These are phyloP conservation scores for Hypoxylon sp. DNA, from an alignment of 2,329 filamentous ascomycete species.

Conservation along the genomic window DNA sequence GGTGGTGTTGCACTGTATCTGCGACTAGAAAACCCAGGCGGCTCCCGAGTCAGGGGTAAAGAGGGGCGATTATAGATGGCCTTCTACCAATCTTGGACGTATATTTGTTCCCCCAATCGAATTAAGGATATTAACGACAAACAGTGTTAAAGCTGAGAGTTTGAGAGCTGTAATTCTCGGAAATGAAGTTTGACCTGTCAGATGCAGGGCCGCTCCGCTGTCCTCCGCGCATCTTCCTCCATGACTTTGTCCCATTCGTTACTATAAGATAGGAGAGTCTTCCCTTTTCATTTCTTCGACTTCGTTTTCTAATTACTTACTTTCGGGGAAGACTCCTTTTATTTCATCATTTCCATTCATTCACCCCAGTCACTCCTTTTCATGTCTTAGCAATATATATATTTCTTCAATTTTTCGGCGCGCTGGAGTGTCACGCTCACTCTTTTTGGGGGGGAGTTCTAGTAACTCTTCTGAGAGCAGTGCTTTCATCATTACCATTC, in stretches of 20 bases:
- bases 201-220: too few relatives aligned
- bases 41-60: too few relatives aligned
- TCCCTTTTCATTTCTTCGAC: neutral
- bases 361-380: conserved; percentile 24
- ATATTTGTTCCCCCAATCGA: neutral
- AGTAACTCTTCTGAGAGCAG: neutral
- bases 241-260: neutral
- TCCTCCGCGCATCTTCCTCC: too few relatives aligned
- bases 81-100: too few relatives aligned
- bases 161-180: too few relatives aligned
- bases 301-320: too few relatives aligned
- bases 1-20: conserved; percentile 20
- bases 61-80: too few relatives aligned
- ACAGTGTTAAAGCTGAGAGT: too few relatives aligned
- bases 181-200: too few relatives aligned
- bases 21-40: conserved; percentile 1
- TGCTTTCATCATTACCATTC: too few relatives aligned
- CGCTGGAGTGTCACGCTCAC: conserved; percentile 3
- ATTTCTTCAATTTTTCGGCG: neutral
- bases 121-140: too few relatives aligned
- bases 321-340: too few relatives aligned
- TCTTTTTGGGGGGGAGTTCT: conserved; percentile 15
- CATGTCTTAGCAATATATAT: conserved; percentile 3
- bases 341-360: neutral
- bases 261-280: neutral